These are phyloP conservation scores for Cercis canadensis DNA, from an alignment of 306 rosid genomes.

Conservation along the genomic window DNA sequence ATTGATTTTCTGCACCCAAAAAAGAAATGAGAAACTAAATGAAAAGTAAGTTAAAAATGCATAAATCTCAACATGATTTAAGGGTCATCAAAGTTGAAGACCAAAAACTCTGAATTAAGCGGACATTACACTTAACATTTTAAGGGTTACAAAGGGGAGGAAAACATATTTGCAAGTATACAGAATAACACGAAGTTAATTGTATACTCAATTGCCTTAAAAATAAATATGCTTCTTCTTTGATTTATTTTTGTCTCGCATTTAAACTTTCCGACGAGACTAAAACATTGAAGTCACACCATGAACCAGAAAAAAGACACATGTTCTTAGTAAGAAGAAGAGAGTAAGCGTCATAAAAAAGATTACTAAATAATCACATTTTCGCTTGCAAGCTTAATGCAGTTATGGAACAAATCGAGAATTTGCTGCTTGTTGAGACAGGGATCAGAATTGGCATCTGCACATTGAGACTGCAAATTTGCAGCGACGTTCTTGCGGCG, in stretches of 20 bases:
- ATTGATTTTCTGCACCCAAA: constrained; percentile 85
- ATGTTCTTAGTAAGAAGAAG: background rate
- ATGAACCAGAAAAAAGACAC: background rate
- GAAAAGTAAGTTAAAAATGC: background rate
- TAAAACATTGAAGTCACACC: background rate
- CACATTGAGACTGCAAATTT: constrained; percentile 41
- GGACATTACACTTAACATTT: too few relatives aligned
- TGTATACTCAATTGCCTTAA: background rate
- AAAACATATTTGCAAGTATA: too few relatives aligned
- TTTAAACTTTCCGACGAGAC: background rate
- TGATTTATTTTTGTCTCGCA: background rate
- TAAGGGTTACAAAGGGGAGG: too few relatives aligned
- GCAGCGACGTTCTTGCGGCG: constrained; percentile 62
- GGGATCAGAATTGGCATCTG: constrained; percentile 39
- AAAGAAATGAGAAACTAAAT: background rate
- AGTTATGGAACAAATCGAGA: constrained; percentile 87
- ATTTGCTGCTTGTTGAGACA: constrained; percentile 84
- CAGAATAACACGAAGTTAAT: background rate
- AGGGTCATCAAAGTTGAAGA: background rate
- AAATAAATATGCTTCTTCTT: too few relatives aligned
- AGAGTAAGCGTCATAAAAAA: background rate
- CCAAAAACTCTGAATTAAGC: background rate
- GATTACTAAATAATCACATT: constrained; percentile 51
- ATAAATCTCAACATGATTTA: background rate
- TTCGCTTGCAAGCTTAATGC: constrained; percentile 98